Evolutionary conservation across 495 filamentous ascomycete species (phyloP).

Genomic region (Baudoinia panamericana): DNA sequence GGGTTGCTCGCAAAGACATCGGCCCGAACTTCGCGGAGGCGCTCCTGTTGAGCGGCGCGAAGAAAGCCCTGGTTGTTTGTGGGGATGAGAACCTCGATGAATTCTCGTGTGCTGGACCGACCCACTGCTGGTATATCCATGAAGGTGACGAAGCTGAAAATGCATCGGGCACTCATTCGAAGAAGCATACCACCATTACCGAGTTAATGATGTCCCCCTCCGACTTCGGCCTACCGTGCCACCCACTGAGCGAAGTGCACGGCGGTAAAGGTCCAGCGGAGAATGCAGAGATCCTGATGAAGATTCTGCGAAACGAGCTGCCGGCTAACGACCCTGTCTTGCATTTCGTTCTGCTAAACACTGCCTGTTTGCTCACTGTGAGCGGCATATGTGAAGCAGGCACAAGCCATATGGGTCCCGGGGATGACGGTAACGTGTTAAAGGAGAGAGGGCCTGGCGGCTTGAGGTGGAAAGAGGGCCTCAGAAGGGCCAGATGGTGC

Average conservation of each 20-base stretch:
- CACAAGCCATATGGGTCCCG: conserved; percentile 59
- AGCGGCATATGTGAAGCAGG: conserved; percentile 78
- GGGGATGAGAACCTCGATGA: conserved; percentile 93
- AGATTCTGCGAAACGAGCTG: conserved; percentile 60
- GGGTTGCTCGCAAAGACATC: conserved; percentile 73
- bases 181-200: conserved; percentile 44
- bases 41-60: conserved; percentile 57
- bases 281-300: conserved; percentile 72
- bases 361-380: conserved; percentile 72
- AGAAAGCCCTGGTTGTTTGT: conserved; percentile 82
- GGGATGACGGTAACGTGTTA: conserved; percentile 60
- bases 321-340: conserved; percentile 66
- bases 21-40: conserved; percentile 82
- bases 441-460: conserved; percentile 69
- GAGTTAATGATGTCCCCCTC: conserved; percentile 61
- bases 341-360: conserved; percentile 88
- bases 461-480: conserved; percentile 83
- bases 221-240: conserved; percentile 70
- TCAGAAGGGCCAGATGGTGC: conserved; percentile 70
- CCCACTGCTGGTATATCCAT: conserved; percentile 74
- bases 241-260: conserved; percentile 62
- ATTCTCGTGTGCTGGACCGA: conserved; percentile 73
- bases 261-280: conserved; percentile 75
- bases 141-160: conserved; percentile 26
- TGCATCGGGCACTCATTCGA: too few species aligned